Percentiles rank a stretch among this genome's conserved stretches.
Evolutionary conservation across 352 stramenopile genomes (phyloP).

Genomic region (Phytophthora litchii): DNA sequence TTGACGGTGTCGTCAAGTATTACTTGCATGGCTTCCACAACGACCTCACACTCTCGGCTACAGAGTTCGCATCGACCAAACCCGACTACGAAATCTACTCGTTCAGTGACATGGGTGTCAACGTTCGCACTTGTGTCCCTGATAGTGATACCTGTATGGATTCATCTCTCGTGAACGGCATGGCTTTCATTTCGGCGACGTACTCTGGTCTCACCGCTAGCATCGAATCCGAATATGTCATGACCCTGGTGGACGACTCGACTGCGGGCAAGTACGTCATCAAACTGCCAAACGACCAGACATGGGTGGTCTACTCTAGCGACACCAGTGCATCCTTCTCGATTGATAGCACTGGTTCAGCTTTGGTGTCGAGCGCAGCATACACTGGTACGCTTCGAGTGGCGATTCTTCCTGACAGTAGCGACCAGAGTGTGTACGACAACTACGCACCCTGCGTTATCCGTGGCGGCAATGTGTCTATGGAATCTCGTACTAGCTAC

Average conservation of each 20-base stretch:
- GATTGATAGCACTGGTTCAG: conserved; percentile 43
- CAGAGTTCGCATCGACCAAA: conserved; percentile 54
- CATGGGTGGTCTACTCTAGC: conserved; percentile 73
- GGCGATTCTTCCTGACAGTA: conserved; percentile 54
- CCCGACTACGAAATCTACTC: conserved; percentile 74
- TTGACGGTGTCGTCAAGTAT: conserved; percentile 64
- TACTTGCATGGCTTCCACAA: conserved; percentile 75
- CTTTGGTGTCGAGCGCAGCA: conserved; percentile 41
- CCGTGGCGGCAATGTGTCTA: conserved; percentile 46
- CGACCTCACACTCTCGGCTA: conserved; percentile 72
- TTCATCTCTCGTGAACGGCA: conserved; percentile 67
- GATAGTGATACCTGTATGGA: conserved; percentile 57
- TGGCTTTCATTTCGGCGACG: conserved; percentile 74
- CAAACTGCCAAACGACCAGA: conserved; percentile 69
- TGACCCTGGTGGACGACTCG: conserved; percentile 49
- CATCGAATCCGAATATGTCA: conserved; percentile 53
- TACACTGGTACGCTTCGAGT: conserved; percentile 69
- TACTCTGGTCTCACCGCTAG: conserved; percentile 63
- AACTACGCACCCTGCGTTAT: conserved; percentile 67
- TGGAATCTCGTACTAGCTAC: conserved; percentile 66
- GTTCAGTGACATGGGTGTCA: conserved; percentile 72
- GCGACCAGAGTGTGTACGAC: conserved; percentile 55
- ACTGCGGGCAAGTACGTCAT: conserved; percentile 65
- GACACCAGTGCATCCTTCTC: conserved; percentile 48
- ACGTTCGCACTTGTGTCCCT: conserved; percentile 49